phyloP scores from a whole-genome alignment of 176 grass and related monocot species.

The Rhynchospora pubera region DNA sequence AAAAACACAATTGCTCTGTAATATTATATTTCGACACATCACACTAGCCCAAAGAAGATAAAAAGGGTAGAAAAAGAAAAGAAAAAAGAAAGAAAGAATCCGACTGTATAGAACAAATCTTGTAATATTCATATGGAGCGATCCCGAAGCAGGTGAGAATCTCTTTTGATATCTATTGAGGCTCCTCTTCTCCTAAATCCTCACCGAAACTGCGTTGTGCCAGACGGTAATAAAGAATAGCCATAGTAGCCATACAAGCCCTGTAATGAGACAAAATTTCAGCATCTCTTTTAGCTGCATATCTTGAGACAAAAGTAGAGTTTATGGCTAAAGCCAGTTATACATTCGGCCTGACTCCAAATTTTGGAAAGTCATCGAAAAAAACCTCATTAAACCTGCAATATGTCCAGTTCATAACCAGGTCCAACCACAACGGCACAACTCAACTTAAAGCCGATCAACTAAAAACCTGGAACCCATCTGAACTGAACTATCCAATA shows the following conservation, averaged over 20 bases:
- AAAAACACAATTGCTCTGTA: conserved; percentile 13
- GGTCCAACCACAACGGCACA: neutral
- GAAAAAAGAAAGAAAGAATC: conserved; percentile 19
- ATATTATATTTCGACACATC: conserved; percentile 4
- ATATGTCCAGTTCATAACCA: neutral
- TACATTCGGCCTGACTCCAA: neutral
- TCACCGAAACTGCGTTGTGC: conserved; percentile 69
- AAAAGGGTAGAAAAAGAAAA: conserved; percentile 13
- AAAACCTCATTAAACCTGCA: neutral
- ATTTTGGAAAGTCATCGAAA: conserved; percentile 1
- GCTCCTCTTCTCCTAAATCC: conserved; percentile 55
- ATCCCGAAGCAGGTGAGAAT: neutral
- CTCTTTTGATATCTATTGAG: conserved; percentile 38
- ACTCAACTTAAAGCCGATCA: neutral
- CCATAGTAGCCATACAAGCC: conserved; percentile 96
- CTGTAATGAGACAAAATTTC: conserved; percentile 37
- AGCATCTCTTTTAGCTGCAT: conserved; percentile 1
- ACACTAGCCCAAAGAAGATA: conserved; percentile 1
- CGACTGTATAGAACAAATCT: conserved; percentile 5
- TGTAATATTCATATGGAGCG: neutral
- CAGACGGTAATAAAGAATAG: conserved; percentile 87
- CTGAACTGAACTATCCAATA: neutral
- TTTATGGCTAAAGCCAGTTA: neutral
- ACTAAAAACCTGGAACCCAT: neutral
- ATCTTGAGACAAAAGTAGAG: neutral